Evolutionary conservation across 148 eudicot genomes (phyloP).

Genomic region (Cornus controversa): DNA sequence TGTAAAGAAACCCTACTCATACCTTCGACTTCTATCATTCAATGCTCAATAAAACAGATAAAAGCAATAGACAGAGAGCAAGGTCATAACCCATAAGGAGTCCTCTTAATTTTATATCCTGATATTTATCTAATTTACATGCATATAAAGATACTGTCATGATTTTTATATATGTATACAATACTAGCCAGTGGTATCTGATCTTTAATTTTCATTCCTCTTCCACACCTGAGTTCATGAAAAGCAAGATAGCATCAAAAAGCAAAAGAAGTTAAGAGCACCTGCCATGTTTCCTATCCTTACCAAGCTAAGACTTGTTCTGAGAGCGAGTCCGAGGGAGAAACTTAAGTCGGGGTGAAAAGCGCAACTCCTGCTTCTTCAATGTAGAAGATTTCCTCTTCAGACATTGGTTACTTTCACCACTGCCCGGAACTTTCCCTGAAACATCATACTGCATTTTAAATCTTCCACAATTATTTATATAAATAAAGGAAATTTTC

Average conservation of each 20-base stretch:
- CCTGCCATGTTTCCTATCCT: neutral
- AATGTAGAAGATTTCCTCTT: slow-evolving; percentile 12
- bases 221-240: neutral
- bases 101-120: neutral
- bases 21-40: neutral
- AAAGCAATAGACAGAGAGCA: neutral
- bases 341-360: slow-evolving; percentile 17
- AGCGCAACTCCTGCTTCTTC: slow-evolving; percentile 11
- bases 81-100: neutral
- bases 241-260: neutral
- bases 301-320: neutral
- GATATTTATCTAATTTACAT: neutral
- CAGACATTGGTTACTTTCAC: neutral
- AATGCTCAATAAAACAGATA: neutral
- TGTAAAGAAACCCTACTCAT: neutral
- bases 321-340: slow-evolving; percentile 17
- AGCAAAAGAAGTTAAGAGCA: neutral
- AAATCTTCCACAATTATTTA: neutral
- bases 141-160: neutral
- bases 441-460: slow-evolving; percentile 1
- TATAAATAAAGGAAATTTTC: slow-evolving; percentile 1
- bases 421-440: slow-evolving; percentile 1
- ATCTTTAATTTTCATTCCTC: neutral
- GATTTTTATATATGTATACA: neutral
- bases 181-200: neutral